Evolutionary conservation across 352 stramenopile genomes (phyloP).

Genomic region (Albugo laibachii): DNA sequence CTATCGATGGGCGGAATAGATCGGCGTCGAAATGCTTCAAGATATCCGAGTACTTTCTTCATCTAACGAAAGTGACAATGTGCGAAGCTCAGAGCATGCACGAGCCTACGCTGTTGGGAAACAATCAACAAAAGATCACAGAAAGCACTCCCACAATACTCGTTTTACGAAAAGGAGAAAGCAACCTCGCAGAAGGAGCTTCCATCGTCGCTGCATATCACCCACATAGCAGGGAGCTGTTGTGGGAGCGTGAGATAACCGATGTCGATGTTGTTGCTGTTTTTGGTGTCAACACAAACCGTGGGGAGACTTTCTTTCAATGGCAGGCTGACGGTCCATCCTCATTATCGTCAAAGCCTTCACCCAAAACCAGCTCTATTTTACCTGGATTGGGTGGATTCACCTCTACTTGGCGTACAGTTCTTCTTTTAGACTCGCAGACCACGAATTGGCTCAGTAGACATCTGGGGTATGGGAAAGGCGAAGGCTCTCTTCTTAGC

Average conservation of each 20-base stretch:
- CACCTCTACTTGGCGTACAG: no score
- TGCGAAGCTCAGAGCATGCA: conserved; percentile 11
- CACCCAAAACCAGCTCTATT: background rate
- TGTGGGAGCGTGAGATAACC: conserved; percentile 55
- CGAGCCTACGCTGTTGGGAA: no score
- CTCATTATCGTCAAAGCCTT: conserved; percentile 10
- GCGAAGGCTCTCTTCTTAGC: no score
- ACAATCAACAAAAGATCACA: no score
- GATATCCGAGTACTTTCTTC: conserved; percentile 69
- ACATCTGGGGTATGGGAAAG: no score
- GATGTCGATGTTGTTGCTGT: conserved; percentile 55
- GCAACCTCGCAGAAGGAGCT: conserved; percentile 19
- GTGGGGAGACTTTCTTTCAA: conserved; percentile 36
- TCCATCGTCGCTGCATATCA: conserved; percentile 55
- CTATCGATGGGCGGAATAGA: conserved; percentile 34
- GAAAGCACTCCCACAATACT: conserved; percentile 10
- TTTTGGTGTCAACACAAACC: conserved; percentile 29
- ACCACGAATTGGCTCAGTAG: no score
- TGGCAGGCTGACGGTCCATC: conserved; percentile 56
- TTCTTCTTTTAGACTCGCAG: no score
- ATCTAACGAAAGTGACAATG: conserved; percentile 32
- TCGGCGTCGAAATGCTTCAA: conserved; percentile 48
- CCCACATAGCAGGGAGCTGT: conserved; percentile 35
- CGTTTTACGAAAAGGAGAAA: conserved; percentile 1
- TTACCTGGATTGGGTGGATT: no score